Base-by-base conservation (phyloP, 306 rosid genomes). In the Spatholobus suberectus region DNA sequence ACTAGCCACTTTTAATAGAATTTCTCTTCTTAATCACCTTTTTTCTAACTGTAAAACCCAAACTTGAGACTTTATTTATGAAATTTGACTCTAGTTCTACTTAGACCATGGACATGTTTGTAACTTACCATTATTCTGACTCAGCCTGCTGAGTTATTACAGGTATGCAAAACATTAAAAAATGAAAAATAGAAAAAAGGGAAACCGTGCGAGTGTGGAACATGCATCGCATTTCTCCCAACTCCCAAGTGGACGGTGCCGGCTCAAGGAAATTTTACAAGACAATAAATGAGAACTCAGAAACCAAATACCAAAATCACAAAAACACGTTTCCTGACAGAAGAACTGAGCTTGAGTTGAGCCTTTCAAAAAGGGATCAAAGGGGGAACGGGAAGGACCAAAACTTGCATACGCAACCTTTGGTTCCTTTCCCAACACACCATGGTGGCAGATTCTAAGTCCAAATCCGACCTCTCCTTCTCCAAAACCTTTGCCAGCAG, bases 381-480 rank as follows among this genome's bases (percentile, higher is more conserved):
- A 24, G 44, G 29, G 12, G 3, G 3, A 1, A 17, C 17, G 57
- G n/a, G 15, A 43, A 61, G 32, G 32, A 27, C 34, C 20, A 41
- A 52, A 54, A 69, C 38, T 69, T 17, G 43, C 44, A 5, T 0
- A 79, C 77, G 70, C 71, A 59, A 71, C 73, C 71, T 27, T 81
- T 37, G 51, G 24, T 55, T 37, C 26, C 68, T 75, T 57, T 75
- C 17, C 23, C 24, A 2, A 55, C 23, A 34, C 38, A 41, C 67
- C 58, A 91, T 93, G 97, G 97, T 91, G 76, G 92, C 87, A 2
- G 90, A 74, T 88, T 68, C 63, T 76, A 91, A 87, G 69, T 82
- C 91, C 68, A 92, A 91, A 73, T 86, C 94, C 57, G 89, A 88
- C 49, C 84, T 93, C 77, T 93, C 97, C 8, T 87, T 93, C 32